Conservation (phyloP, 2,329 filamentous ascomycete genomes). For the Exophiala spinifera region DNA sequence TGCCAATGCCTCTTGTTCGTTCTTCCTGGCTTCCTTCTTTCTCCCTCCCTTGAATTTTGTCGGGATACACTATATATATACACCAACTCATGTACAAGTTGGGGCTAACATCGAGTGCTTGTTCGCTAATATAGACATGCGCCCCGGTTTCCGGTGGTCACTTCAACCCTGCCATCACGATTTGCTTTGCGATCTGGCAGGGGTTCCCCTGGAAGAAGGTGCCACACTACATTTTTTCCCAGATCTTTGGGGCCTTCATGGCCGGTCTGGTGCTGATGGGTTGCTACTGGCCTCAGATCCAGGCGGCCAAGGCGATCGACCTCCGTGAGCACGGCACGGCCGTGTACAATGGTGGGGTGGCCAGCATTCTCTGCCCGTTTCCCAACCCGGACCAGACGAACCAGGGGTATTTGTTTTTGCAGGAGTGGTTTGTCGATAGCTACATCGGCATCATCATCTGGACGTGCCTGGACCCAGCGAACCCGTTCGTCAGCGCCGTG, state of each 20-base stretch:
- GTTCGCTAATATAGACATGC: slow-evolving; percentile 43
- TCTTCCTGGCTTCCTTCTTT: too few species aligned
- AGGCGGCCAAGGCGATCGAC: slow-evolving; percentile 39
- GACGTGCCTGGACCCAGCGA: slow-evolving; percentile 56
- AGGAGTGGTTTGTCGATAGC: slow-evolving; percentile 58
- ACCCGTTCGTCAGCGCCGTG: slow-evolving; percentile 53
- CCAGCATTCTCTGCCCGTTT: slow-evolving; percentile 55
- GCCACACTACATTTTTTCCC: slow-evolving; percentile 50
- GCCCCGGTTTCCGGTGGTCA: slow-evolving; percentile 55
- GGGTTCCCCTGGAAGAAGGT: slow-evolving; percentile 57
- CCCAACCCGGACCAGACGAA: slow-evolving; percentile 51
- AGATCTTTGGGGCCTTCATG: slow-evolving; percentile 56
- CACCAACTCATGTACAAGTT: too few species aligned
- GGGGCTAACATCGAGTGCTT: neutral
- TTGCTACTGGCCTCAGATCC: slow-evolving; percentile 55
- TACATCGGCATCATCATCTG: slow-evolving; percentile 59
- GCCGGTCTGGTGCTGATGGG: slow-evolving; percentile 55
- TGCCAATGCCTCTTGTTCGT: neutral
- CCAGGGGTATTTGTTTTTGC: slow-evolving; percentile 56
- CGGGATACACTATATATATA: too few species aligned
- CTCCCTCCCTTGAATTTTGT: too few species aligned
- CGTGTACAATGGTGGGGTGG: slow-evolving; percentile 50
- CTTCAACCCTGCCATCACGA: slow-evolving; percentile 53
- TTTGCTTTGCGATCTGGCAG: slow-evolving; percentile 52
- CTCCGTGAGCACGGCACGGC: slow-evolving; percentile 39